Conservation (phyloP, 768 basidiomycete species). For the Leccinum disarticulatum region DNA sequence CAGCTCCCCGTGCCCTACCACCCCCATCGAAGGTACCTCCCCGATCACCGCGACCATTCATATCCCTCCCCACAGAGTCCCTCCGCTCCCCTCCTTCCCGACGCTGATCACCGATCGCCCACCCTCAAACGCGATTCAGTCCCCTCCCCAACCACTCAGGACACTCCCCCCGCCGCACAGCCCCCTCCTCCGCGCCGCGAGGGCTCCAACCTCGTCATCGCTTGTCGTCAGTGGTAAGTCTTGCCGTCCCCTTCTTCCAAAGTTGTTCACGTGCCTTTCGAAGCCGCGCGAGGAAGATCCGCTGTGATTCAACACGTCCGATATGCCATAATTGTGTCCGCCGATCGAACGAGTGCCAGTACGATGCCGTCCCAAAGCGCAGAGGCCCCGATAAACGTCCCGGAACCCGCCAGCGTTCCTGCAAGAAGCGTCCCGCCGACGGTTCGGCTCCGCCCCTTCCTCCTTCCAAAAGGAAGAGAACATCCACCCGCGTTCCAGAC, state of each 20-base stretch:
- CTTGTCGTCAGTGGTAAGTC: slow-evolving; percentile 79
- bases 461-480: slow-evolving; percentile 55
- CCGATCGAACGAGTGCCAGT: slow-evolving; percentile 74
- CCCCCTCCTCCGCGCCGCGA: slow-evolving; percentile 45
- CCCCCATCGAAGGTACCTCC: slow-evolving; percentile 33
- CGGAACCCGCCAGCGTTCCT: slow-evolving; percentile 78
- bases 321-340: slow-evolving; percentile 81
- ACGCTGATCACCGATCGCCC: slow-evolving; percentile 31
- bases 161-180: slow-evolving; percentile 25
- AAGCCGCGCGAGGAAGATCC: slow-evolving; percentile 83
- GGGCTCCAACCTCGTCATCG: slow-evolving; percentile 71
- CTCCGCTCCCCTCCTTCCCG: slow-evolving; percentile 20
- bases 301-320: slow-evolving; percentile 82
- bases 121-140: slow-evolving; percentile 46
- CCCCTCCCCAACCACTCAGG: slow-evolving; percentile 36
- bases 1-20: slow-evolving; percentile 24
- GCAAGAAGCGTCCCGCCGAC: slow-evolving; percentile 72
- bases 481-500: slow-evolving; percentile 33
- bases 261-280: slow-evolving; percentile 32
- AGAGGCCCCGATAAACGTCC: slow-evolving; percentile 86
- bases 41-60: slow-evolving; percentile 39
- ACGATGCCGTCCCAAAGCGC: slow-evolving; percentile 78
- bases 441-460: slow-evolving; percentile 51
- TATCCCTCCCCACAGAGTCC: slow-evolving; percentile 35
- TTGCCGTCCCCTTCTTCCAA: slow-evolving; percentile 29